Percentiles rank a stretch among this genome's conserved stretches.
phyloP scores from a whole-genome alignment of 1,284 basidiomycete genomes.

The Leccinum proliferum region DNA sequence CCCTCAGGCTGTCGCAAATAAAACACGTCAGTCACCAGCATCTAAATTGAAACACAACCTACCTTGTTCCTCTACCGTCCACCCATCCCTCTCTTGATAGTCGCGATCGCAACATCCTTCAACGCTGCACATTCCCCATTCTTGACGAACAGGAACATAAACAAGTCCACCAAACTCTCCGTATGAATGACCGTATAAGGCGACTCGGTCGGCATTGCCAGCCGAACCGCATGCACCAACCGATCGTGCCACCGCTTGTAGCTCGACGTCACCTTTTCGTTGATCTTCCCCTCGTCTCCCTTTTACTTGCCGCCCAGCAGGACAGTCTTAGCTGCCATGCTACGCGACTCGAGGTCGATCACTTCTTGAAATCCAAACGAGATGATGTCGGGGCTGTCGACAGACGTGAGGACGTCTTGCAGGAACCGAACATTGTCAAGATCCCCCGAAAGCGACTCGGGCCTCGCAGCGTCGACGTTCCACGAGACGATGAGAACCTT shows the following conservation, averaged over 20 bases:
- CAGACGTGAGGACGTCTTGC: slow-evolving; percentile 61
- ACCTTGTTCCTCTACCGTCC: slow-evolving; percentile 96
- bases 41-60: slow-evolving; percentile 9
- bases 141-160: slow-evolving; percentile 80
- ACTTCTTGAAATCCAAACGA: slow-evolving; percentile 95
- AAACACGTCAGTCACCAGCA: not conserved
- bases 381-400: slow-evolving; percentile 82
- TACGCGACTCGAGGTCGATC: slow-evolving; percentile 89
- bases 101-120: slow-evolving; percentile 70
- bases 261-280: slow-evolving; percentile 76
- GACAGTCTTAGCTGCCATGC: slow-evolving; percentile 87
- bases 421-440: slow-evolving; percentile 71
- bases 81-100: slow-evolving; percentile 88
- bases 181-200: slow-evolving; percentile 80
- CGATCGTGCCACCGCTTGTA: slow-evolving; percentile 89
- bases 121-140: slow-evolving; percentile 52
- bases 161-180: slow-evolving; percentile 89
- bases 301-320: slow-evolving; percentile 72
- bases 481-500: slow-evolving; percentile 85
- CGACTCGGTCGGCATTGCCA: slow-evolving; percentile 60
- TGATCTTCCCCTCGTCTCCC: slow-evolving; percentile 55
- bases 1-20: slow-evolving; percentile 45
- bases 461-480: slow-evolving; percentile 91
- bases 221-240: slow-evolving; percentile 66
- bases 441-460: slow-evolving; percentile 61